Evolutionary conservation across 225 moss, liverwort and hornwort species (phyloP).

Genomic region (Thuidium tamariscinum): DNA sequence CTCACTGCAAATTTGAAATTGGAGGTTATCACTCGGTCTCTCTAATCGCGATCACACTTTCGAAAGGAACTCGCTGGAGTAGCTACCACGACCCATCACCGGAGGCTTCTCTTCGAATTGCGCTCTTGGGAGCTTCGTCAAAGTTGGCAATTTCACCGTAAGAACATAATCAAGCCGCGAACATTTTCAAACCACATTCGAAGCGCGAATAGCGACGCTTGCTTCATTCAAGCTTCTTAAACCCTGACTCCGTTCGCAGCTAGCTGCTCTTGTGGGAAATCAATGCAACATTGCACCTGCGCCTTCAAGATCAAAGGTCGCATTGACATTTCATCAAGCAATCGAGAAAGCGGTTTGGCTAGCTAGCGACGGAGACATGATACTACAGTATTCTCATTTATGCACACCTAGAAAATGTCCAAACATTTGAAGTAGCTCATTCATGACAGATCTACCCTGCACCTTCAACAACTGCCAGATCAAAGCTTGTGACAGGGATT

Average conservation of each 20-base stretch:
- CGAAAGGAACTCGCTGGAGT: background rate
- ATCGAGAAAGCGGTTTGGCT: background rate
- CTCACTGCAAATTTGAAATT: background rate
- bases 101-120: background rate
- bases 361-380: no score
- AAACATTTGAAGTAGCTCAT: background rate
- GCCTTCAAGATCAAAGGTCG: background rate
- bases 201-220: background rate
- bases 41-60: background rate
- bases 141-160: background rate
- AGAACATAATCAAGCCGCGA: no score
- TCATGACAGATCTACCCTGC: background rate
- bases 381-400: background rate
- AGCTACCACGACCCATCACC: background rate
- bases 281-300: background rate
- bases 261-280: background rate
- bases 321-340: background rate
- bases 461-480: background rate
- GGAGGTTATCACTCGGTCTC: background rate
- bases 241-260: background rate
- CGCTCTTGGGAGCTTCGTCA: no score
- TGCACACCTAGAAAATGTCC: background rate
- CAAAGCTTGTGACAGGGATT: background rate
- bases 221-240: background rate
- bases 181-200: background rate